Conservation (phyloP, 257 asterid species). For the Prunella vulgaris region DNA sequence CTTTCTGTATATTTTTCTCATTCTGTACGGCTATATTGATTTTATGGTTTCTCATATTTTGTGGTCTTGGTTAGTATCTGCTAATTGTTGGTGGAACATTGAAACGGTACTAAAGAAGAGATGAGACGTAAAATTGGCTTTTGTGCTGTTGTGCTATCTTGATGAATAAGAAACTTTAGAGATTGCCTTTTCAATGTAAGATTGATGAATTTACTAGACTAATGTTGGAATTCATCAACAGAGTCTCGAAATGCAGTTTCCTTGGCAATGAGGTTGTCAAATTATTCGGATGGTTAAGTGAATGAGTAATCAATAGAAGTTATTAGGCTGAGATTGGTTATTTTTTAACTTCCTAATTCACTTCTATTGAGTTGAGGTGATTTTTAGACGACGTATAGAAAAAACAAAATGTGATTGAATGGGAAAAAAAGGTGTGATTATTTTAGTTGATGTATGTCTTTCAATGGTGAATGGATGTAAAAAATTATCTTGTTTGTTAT, state of each 20-base stretch:
- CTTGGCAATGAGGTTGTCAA: not conserved
- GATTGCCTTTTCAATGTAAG: not conserved
- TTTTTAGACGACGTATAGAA: not conserved
- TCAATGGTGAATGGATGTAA: not conserved
- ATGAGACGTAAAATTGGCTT: not conserved
- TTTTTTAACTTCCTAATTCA: not conserved
- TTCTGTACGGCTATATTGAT: not conserved
- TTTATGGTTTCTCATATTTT: not conserved
- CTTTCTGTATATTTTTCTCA: constrained; percentile 2
- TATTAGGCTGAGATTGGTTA: not conserved
- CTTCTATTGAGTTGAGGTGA: not conserved
- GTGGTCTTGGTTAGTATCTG: not conserved
- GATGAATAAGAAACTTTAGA: not conserved
- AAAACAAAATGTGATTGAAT: not conserved
- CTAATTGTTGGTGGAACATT: not conserved
- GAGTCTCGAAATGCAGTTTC: not conserved
- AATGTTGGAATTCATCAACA: not conserved
- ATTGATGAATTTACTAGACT: not conserved
- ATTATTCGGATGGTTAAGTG: not conserved
- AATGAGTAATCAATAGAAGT: not conserved
- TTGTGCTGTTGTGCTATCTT: not conserved
- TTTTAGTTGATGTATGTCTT: not conserved
- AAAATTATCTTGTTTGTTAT: not conserved
- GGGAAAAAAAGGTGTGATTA: not conserved
- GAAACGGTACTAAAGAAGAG: not conserved